phyloP scores from a whole-genome alignment of 2,329 filamentous ascomycete genomes.

The Aspergillus tanneri region DNA sequence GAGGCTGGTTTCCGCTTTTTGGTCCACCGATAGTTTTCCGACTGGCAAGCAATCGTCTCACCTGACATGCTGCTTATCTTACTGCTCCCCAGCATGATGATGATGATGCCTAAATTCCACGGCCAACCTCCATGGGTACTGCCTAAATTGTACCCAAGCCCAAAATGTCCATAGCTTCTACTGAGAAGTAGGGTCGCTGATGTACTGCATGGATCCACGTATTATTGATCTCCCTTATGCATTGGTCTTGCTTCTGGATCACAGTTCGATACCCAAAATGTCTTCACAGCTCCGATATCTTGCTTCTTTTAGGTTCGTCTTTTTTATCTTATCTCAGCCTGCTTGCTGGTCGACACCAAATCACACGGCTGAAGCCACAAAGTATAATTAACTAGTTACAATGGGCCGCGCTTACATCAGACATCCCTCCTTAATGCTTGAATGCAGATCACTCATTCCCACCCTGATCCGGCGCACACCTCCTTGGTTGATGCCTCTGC shows the following conservation, averaged over 20 bases:
- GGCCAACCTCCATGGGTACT: too few relatives aligned
- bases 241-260: neutral
- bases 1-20: neutral
- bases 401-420: constrained; percentile 42
- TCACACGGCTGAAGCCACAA: neutral
- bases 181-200: too few relatives aligned
- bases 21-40: neutral
- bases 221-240: neutral
- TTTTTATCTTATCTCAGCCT: neutral
- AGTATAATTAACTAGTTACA: neutral
- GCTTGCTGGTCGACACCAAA: too few relatives aligned
- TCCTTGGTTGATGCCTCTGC: constrained; percentile 10
- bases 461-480: constrained; percentile 36
- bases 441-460: constrained; percentile 49
- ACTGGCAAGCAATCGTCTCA: neutral
- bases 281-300: neutral
- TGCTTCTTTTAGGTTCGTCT: neutral
- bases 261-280: constrained; percentile 1
- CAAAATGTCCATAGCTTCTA: too few relatives aligned
- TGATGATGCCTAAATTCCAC: too few relatives aligned
- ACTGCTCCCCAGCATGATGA: too few relatives aligned
- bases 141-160: too few relatives aligned
- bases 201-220: neutral
- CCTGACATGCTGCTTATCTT: neutral
- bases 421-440: constrained; percentile 51